Evolutionary conservation across 306 rosid species (phyloP).

Genomic region (Cucurbita moschata): DNA sequence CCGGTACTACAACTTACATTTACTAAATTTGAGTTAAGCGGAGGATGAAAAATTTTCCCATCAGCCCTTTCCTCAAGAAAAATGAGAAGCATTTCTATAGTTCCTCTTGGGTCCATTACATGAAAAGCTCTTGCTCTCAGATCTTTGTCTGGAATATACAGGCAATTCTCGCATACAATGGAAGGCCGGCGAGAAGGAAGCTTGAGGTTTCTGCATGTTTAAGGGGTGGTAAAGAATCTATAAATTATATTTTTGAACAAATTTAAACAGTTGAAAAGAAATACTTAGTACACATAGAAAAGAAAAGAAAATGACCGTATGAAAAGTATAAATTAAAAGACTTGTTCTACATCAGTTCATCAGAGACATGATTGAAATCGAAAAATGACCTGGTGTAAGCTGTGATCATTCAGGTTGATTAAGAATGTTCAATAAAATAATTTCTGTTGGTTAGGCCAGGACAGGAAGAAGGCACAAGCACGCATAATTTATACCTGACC

Average conservation of each 20-base stretch:
- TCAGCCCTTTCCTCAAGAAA: slow-evolving; percentile 80
- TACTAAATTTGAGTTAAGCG: slow-evolving; percentile 32
- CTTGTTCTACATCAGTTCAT: background rate
- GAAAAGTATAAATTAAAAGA: background rate
- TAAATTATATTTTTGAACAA: background rate
- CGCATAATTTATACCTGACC: background rate
- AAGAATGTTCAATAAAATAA: background rate
- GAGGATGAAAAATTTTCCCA: slow-evolving; percentile 28
- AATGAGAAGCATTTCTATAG: slow-evolving; percentile 59
- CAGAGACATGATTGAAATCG: background rate
- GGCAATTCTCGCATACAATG: slow-evolving; percentile 81
- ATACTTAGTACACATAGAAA: background rate
- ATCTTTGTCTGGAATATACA: slow-evolving; percentile 55
- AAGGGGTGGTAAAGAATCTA: slow-evolving; percentile 8
- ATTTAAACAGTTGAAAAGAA: background rate
- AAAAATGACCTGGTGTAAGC: background rate
- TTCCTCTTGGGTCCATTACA: slow-evolving; percentile 83
- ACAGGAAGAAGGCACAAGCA: background rate
- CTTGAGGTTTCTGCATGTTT: slow-evolving; percentile 61
- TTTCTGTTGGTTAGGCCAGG: background rate
- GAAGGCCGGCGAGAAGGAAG: slow-evolving; percentile 85
- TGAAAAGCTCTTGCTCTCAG: slow-evolving; percentile 82
- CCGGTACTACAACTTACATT: slow-evolving; percentile 4
- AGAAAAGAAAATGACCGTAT: background rate
- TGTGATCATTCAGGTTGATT: background rate